Evolutionary conservation across 441 rosid genomes (phyloP).

Genomic region (Adansonia madagascariensis): DNA sequence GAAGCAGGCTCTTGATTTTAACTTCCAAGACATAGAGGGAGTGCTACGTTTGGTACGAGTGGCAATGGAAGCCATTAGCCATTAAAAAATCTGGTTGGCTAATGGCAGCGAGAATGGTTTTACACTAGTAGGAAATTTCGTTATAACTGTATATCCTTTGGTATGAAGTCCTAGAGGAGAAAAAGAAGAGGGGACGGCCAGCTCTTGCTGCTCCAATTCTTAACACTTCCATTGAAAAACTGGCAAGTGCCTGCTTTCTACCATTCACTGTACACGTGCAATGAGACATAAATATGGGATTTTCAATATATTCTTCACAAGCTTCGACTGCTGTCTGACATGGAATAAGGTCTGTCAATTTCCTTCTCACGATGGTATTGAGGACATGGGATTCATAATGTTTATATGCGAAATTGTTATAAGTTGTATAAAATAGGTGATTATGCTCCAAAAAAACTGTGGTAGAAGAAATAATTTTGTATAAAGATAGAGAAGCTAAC

Average conservation of each 20-base stretch:
- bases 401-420: conserved; percentile 23
- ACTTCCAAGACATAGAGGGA: conserved; percentile 89
- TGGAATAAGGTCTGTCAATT: conserved; percentile 30
- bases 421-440: conserved; percentile 32
- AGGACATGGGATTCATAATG: conserved; percentile 27
- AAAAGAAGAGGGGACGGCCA: conserved; percentile 28
- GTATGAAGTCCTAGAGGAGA: conserved; percentile 19
- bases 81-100: conserved; percentile 41
- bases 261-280: conserved; percentile 37
- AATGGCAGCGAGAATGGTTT: conserved; percentile 25
- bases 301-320: conserved; percentile 30
- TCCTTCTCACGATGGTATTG: conserved; percentile 30
- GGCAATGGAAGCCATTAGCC: conserved; percentile 80
- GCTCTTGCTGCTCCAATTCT: conserved; percentile 25
- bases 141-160: conserved; percentile 29
- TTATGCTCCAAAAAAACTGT: conserved; percentile 27
- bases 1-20: conserved; percentile 88
- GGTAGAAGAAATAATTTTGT: conserved; percentile 39
- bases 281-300: conserved; percentile 29
- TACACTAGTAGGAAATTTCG: conserved; percentile 31
- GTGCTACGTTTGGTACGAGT: conserved; percentile 76
- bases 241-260: conserved; percentile 17
- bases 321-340: conserved; percentile 35
- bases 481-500: conserved; percentile 28
- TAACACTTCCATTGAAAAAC: conserved; percentile 25